phyloP scores from a whole-genome alignment of 176 grass and related monocot genomes.

The Calamus simplicifolius region DNA sequence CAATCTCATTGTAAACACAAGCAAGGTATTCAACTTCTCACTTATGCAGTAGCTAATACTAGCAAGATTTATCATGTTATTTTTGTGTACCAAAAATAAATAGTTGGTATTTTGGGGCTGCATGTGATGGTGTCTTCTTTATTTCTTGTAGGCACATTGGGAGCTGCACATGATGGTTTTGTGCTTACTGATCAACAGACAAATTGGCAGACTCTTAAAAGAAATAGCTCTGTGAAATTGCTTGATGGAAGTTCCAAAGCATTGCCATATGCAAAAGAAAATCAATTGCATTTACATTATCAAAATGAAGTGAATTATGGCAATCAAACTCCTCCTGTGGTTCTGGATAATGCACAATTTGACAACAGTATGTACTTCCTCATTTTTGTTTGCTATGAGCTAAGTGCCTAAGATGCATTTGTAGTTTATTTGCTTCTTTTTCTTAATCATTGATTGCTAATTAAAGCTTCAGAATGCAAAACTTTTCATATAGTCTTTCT shows the following conservation, averaged over 20 bases:
- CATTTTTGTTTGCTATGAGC: no score
- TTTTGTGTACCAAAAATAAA: background rate
- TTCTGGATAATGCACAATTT: conserved; percentile 12
- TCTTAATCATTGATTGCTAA: no score
- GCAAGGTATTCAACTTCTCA: conserved; percentile 52
- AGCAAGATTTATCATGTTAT: background rate
- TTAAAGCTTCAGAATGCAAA: no score
- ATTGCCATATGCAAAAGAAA: conserved; percentile 30
- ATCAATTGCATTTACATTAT: conserved; percentile 16
- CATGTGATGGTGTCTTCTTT: conserved; percentile 6
- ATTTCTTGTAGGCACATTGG: conserved; percentile 17
- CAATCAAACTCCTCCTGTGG: conserved; percentile 11
- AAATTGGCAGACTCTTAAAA: conserved; percentile 22
- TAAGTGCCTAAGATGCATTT: no score
- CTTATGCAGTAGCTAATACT: background rate
- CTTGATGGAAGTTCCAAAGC: conserved; percentile 14
- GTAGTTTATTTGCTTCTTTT: no score
- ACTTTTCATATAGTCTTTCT: no score
- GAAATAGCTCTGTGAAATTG: conserved; percentile 33
- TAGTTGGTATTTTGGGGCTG: no score
- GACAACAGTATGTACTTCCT: background rate
- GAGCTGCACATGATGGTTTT: conserved; percentile 25
- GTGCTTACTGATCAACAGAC: conserved; percentile 20
- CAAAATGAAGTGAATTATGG: conserved; percentile 15
- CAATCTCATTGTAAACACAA: conserved; percentile 42